These are phyloP conservation scores for Crithidia brevicula DNA, from an alignment of 208 protist genomes.

Conservation along the genomic window DNA sequence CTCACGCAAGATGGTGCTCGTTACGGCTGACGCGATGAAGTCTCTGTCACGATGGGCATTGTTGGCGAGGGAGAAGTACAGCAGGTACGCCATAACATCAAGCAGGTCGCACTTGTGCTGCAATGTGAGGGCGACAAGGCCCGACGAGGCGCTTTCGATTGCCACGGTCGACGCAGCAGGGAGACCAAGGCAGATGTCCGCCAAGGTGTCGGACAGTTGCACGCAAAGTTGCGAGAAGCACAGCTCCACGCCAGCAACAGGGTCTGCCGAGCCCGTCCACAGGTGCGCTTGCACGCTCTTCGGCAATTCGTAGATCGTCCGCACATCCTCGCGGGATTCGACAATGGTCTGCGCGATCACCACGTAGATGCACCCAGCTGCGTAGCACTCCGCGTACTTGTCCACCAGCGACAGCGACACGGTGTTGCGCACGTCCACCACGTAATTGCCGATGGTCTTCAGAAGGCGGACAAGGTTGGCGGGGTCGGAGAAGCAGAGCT, in stretches of 20 bases:
- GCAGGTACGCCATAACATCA: slow-evolving; percentile 54
- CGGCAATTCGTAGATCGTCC: slow-evolving; percentile 39
- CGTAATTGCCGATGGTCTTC: slow-evolving; percentile 36
- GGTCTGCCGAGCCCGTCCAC: slow-evolving; percentile 63
- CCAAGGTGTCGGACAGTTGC: slow-evolving; percentile 43
- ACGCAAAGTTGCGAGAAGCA: slow-evolving; percentile 44
- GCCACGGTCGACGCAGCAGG: background rate
- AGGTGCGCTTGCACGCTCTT: slow-evolving; percentile 26
- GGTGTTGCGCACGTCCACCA: slow-evolving; percentile 45
- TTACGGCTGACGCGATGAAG: slow-evolving; percentile 47
- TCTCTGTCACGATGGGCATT: slow-evolving; percentile 30
- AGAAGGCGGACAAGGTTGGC: slow-evolving; percentile 47
- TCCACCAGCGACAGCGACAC: slow-evolving; percentile 48
- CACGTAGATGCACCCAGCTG: slow-evolving; percentile 62
- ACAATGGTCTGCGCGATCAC: slow-evolving; percentile 62
- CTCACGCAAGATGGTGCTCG: slow-evolving; percentile 59
- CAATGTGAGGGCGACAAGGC: slow-evolving; percentile 10
- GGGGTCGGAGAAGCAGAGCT: slow-evolving; percentile 72
- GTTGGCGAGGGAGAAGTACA: slow-evolving; percentile 66
- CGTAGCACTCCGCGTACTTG: slow-evolving; percentile 65
- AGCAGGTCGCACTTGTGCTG: slow-evolving; percentile 51
- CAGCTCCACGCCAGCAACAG: slow-evolving; percentile 40
- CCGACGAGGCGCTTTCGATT: background rate
- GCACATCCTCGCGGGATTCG: slow-evolving; percentile 68
- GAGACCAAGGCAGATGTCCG: slow-evolving; percentile 35